phyloP scores from a whole-genome alignment of 495 filamentous ascomycete genomes.

The Cercophora newfieldiana region DNA sequence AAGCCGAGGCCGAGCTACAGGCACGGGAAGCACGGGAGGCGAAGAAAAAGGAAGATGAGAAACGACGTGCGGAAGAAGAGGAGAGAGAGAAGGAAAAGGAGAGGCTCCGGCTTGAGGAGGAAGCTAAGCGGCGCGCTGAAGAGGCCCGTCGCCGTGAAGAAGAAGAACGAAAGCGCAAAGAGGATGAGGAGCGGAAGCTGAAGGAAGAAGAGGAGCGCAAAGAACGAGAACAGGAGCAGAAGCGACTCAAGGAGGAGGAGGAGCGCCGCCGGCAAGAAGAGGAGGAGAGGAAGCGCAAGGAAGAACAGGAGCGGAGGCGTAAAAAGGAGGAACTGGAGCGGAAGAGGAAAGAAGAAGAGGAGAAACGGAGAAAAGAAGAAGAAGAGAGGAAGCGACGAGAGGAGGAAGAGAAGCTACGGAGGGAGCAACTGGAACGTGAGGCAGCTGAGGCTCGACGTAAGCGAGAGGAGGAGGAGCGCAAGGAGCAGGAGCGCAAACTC shows the following conservation, averaged over 20 bases:
- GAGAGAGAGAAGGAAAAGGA: constrained; percentile 46
- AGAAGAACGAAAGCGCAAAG: constrained; percentile 35
- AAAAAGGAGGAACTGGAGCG: constrained; percentile 38
- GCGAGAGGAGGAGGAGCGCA: constrained; percentile 45
- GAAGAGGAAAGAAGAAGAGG: constrained; percentile 35
- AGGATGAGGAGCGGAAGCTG: constrained; percentile 12
- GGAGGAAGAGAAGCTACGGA: constrained; percentile 45
- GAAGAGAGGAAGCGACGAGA: constrained; percentile 36
- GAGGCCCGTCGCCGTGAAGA: constrained; percentile 6
- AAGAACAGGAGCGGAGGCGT: background rate
- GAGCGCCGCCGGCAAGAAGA: constrained; percentile 48
- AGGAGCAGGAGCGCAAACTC: constrained; percentile 31
- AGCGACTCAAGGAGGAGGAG: constrained; percentile 32
- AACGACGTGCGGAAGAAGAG: constrained; percentile 35
- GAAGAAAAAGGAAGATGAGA: constrained; percentile 39
- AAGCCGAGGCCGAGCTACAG: constrained; percentile 31
- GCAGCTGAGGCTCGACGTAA: constrained; percentile 45
- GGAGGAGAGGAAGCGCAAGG: constrained; percentile 36
- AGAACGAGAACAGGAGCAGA: constrained; percentile 34
- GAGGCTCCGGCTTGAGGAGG: constrained; percentile 46
- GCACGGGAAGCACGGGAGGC: constrained; percentile 29
- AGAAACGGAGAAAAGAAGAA: constrained; percentile 39
- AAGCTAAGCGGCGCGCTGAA: constrained; percentile 41
- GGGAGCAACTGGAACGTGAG: constrained; percentile 42
- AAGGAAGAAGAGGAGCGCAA: constrained; percentile 35